These are phyloP conservation scores for Phytophthora crassamura DNA, from an alignment of 352 stramenopile genomes.

Conservation along the genomic window DNA sequence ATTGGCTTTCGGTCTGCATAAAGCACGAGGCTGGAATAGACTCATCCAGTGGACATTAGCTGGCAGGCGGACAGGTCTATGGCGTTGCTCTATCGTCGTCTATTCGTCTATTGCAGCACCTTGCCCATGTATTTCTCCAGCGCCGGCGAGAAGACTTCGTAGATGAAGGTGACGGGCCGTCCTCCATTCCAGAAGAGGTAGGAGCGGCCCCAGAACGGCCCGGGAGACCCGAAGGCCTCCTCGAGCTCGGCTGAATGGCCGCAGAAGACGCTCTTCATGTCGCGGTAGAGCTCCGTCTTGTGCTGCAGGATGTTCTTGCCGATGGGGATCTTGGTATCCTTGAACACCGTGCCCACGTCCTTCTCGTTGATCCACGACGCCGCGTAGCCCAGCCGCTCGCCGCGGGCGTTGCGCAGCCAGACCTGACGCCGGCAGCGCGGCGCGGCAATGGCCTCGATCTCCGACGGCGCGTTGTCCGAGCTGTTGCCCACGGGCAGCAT, in stretches of 20 bases:
- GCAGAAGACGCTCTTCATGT: conserved; percentile 86
- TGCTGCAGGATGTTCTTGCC: conserved; percentile 85
- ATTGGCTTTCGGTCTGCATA: conserved; percentile 8
- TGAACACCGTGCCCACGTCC: conserved; percentile 79
- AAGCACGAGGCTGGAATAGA: conserved; percentile 35
- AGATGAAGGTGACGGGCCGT: conserved; percentile 85
- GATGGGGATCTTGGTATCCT: conserved; percentile 84
- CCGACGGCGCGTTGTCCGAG: conserved; percentile 48
- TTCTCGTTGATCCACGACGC: conserved; percentile 73
- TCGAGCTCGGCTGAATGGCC: conserved; percentile 63
- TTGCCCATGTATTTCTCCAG: conserved; percentile 85
- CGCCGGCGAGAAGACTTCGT: conserved; percentile 87
- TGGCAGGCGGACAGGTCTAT: conserved; percentile 21
- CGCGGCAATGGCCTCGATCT: conserved; percentile 59
- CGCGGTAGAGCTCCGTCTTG: conserved; percentile 86
- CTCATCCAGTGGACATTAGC: conserved; percentile 32
- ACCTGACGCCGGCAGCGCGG: conserved; percentile 80
- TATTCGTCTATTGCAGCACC: conserved; percentile 43
- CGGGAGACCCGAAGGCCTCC: conserved; percentile 62
- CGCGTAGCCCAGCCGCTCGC: conserved; percentile 84
- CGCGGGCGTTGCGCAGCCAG: conserved; percentile 72
- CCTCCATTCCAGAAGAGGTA: conserved; percentile 89
- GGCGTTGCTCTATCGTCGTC: conserved; percentile 11
- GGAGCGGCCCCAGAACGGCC: conserved; percentile 85
- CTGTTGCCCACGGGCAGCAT: conserved; percentile 55